Percentiles rank a stretch among this genome's conserved stretches.
Conservation (phyloP, 1,284 basidiomycete genomes). For the Anthracocystis panici-leucophaei region DNA sequence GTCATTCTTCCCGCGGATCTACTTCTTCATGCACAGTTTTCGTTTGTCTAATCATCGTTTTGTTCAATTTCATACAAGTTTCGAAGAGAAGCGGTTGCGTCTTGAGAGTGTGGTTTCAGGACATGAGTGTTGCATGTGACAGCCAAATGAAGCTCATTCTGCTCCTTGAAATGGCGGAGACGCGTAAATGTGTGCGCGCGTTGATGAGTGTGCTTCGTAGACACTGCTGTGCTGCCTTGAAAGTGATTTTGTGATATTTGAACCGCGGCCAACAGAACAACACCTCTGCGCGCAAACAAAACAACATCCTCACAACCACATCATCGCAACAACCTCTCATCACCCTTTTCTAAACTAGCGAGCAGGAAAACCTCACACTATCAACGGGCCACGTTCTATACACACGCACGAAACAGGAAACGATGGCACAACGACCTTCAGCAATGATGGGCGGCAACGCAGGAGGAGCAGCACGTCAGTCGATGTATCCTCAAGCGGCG, state of each 20-base stretch:
- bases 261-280: conserved; percentile 7
- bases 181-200: conserved; percentile 39
- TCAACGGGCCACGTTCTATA: not conserved
- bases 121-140: not conserved
- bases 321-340: not conserved
- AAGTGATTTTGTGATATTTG: conserved; percentile 8
- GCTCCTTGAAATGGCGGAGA: conserved; percentile 8
- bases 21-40: not conserved
- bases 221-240: conserved; percentile 11
- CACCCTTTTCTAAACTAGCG: not conserved
- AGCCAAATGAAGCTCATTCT: not conserved
- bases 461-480: conserved; percentile 31
- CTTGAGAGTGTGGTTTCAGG: no score
- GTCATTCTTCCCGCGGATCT: not conserved
- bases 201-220: not conserved
- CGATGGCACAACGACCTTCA: conserved; percentile 39
- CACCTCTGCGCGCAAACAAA: conserved; percentile 5
- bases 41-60: conserved; percentile 21
- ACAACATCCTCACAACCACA: conserved; percentile 17
- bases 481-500: conserved; percentile 42
- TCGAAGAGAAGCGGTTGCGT: not conserved
- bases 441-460: conserved; percentile 19
- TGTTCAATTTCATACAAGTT: conserved; percentile 14
- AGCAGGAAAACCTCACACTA: not conserved
- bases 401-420: not conserved